Evolutionary conservation across 2,329 filamentous ascomycete species (phyloP).

Genomic region (Rugonectria rugulosa): DNA sequence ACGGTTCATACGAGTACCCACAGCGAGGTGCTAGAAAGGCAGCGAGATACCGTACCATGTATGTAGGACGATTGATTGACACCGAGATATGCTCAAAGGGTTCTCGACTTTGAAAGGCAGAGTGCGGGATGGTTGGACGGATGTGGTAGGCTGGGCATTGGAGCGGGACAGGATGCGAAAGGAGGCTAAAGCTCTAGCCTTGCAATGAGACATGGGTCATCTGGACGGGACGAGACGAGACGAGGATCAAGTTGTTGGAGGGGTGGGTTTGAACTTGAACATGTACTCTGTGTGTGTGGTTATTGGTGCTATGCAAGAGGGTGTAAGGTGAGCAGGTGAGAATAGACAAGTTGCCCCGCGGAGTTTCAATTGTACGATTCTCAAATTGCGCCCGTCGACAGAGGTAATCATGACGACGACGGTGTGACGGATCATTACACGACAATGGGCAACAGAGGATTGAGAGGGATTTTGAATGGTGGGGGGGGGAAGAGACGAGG

Average conservation of each 20-base stretch:
- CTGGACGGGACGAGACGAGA: not conserved
- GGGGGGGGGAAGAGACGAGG: too few species aligned
- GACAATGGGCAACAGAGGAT: too few species aligned
- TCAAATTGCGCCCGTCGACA: constrained; percentile 18
- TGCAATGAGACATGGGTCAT: constrained; percentile 18
- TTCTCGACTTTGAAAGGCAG: constrained; percentile 1
- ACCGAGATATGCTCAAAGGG: not conserved
- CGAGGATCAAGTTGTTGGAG: not conserved
- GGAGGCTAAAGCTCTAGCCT: constrained; percentile 6
- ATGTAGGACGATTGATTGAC: not conserved
- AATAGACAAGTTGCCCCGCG: not conserved
- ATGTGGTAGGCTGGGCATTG: constrained; percentile 10
- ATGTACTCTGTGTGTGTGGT: too few species aligned
- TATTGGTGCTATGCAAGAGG: not conserved
- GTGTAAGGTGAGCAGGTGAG: not conserved
- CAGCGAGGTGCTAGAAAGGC: not conserved
- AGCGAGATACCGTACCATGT: not conserved
- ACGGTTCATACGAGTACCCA: constrained; percentile 14
- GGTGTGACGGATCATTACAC: not conserved
- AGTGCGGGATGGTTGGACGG: constrained; percentile 7
- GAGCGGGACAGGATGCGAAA: constrained; percentile 3
- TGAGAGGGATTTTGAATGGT: too few species aligned
- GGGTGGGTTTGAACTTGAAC: not conserved
- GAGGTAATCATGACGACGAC: constrained; percentile 2
- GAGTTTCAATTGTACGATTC: not conserved